Conservation (phyloP, 1,139 yeast species). For the Nakaseomyces uthaithaninus region DNA sequence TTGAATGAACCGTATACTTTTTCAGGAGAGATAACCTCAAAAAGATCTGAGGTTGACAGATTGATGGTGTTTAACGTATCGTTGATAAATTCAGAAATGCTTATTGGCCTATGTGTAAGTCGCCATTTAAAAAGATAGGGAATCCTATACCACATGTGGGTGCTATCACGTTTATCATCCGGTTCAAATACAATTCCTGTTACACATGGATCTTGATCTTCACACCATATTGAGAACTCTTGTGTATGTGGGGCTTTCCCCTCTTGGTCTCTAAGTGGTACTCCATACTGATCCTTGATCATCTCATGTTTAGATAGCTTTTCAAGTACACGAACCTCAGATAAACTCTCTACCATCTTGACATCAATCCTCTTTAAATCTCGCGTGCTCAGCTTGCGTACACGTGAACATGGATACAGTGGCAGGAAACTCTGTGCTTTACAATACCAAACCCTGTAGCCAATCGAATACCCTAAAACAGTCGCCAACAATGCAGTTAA, state of each 20-base stretch:
- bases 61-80: conserved; percentile 19
- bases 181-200: conserved; percentile 23
- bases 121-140: conserved; percentile 25
- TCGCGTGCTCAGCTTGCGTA: conserved; percentile 20
- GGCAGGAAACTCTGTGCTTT: conserved; percentile 25
- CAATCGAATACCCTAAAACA: conserved; percentile 25
- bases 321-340: conserved; percentile 21
- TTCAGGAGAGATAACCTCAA: conserved; percentile 24
- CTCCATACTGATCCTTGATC: conserved; percentile 29
- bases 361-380: conserved; percentile 22
- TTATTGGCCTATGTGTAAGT: conserved; percentile 22
- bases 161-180: conserved; percentile 9
- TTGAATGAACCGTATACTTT: conserved; percentile 25
- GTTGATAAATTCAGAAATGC: conserved; percentile 15
- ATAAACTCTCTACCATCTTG: conserved; percentile 17
- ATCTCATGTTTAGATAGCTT: conserved; percentile 25
- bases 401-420: conserved; percentile 23
- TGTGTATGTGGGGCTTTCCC: conserved; percentile 17
- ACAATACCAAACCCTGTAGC: conserved; percentile 25
- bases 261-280: conserved; percentile 22
- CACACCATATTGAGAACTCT: conserved; percentile 28
- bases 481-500: conserved; percentile 16
- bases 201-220: conserved; percentile 28
- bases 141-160: conserved; percentile 23
- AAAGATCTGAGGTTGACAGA: conserved; percentile 19